A percentile compares a stretch with the other conserved stretches of the same genome.
Conservation (phyloP, 345 rosid genomes). For the Sisymbrium irio region DNA sequence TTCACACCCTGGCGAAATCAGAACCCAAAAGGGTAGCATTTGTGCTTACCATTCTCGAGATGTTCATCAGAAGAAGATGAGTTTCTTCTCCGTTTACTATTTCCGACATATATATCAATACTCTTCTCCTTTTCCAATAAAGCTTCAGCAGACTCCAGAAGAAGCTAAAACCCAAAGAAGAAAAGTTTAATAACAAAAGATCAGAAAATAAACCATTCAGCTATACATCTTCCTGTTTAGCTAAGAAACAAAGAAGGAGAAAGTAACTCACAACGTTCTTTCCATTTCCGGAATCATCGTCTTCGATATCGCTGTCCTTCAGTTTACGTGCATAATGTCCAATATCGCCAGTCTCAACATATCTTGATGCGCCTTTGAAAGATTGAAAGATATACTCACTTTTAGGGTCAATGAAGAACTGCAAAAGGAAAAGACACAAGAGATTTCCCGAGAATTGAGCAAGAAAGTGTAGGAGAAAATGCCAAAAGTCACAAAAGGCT, state of each 20-base stretch:
- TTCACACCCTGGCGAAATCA: not conserved
- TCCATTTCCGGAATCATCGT: constrained; percentile 44
- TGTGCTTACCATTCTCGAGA: constrained; percentile 8
- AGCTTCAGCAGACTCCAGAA: not conserved
- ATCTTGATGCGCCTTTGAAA: constrained; percentile 72
- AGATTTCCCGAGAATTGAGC: not conserved
- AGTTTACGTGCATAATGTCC: constrained; percentile 61
- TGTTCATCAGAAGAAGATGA: constrained; percentile 26
- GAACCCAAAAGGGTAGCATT: not conserved
- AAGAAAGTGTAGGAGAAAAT: not conserved
- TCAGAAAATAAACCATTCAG: not conserved
- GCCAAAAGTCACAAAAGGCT: not conserved
- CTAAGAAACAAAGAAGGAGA: not conserved
- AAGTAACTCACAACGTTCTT: constrained; percentile 45
- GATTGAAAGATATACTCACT: constrained; percentile 80
- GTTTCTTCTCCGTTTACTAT: constrained; percentile 15
- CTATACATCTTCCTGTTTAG: not conserved
- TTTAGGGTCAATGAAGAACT: constrained; percentile 80
- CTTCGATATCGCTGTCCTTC: constrained; percentile 38
- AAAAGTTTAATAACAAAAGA: not conserved
- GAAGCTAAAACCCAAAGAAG: not conserved
- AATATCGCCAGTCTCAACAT: constrained; percentile 60
- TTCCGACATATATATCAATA: not conserved
- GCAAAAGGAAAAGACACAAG: constrained; percentile 29
- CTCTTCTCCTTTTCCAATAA: constrained; percentile 13